Evolutionary conservation across 805 yeast species (phyloP).

Genomic region (Yamadazyma philogaea): DNA sequence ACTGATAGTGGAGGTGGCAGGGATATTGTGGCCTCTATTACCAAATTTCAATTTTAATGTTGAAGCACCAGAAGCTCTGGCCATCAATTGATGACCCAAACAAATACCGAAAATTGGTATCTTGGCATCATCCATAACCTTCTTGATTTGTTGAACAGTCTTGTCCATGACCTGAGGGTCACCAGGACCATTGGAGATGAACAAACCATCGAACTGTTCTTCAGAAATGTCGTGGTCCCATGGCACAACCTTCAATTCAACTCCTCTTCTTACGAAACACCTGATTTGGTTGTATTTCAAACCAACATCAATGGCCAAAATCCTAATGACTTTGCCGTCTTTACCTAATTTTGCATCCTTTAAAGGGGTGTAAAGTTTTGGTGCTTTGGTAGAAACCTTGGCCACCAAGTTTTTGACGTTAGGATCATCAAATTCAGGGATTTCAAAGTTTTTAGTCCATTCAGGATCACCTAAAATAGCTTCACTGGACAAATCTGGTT

Average conservation of each 20-base stretch:
- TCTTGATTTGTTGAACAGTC: constrained; percentile 58
- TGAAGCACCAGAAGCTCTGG: constrained; percentile 92
- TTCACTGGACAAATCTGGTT: constrained; percentile 27
- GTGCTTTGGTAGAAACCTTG: constrained; percentile 75
- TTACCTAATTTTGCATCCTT: constrained; percentile 49
- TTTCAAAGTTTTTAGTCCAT: constrained; percentile 64
- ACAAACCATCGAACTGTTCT: constrained; percentile 91
- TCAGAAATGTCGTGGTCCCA: constrained; percentile 83
- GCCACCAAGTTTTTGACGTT: constrained; percentile 89
- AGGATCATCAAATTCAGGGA: constrained; percentile 93
- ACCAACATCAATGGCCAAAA: constrained; percentile 94
- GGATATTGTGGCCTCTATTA: constrained; percentile 99
- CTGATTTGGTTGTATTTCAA: constrained; percentile 97
- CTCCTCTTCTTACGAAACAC: constrained; percentile 94
- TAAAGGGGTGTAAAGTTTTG: constrained; percentile 74
- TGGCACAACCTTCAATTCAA: constrained; percentile 92
- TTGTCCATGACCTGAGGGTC: constrained; percentile 86
- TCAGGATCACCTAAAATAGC: constrained; percentile 28
- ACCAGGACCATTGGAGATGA: constrained; percentile 98
- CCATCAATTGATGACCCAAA: constrained; percentile 95
- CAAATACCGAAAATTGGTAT: constrained; percentile 97
- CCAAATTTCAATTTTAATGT: constrained; percentile 93
- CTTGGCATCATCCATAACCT: constrained; percentile 58
- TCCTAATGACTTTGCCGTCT: constrained; percentile 76
- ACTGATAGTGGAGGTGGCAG: constrained; percentile 82